phyloP scores from a whole-genome alignment of 2,329 filamentous ascomycete genomes.

The Emergomyces pasteurianus region DNA sequence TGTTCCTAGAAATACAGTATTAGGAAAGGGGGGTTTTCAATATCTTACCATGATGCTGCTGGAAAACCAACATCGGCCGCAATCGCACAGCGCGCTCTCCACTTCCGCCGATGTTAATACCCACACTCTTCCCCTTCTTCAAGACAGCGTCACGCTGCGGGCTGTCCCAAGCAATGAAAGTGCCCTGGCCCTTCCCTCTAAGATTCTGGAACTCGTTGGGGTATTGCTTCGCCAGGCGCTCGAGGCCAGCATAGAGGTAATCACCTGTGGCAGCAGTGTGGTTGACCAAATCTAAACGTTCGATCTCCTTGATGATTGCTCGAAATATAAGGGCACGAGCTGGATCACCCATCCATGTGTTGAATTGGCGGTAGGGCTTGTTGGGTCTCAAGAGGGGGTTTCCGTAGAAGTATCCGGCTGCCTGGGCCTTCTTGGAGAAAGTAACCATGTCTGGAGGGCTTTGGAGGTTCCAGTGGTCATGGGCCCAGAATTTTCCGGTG shows the following conservation, averaged over 20 bases:
- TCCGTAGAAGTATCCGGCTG: slow-evolving; percentile 83
- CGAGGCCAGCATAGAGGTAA: slow-evolving; percentile 63
- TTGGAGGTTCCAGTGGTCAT: slow-evolving; percentile 81
- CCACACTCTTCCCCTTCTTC: slow-evolving; percentile 62
- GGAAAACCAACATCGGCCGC: slow-evolving; percentile 83
- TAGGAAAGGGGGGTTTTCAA: neutral
- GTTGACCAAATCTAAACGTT: slow-evolving; percentile 62
- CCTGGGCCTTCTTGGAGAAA: slow-evolving; percentile 91
- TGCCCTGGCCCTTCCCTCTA: slow-evolving; percentile 75
- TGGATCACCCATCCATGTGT: slow-evolving; percentile 95
- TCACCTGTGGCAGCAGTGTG: slow-evolving; percentile 67
- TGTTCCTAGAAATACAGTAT: neutral
- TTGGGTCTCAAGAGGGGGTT: slow-evolving; percentile 71
- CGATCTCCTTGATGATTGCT: slow-evolving; percentile 70
- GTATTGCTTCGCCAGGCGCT: slow-evolving; percentile 55
- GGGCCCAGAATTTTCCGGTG: slow-evolving; percentile 91
- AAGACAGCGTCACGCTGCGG: slow-evolving; percentile 70
- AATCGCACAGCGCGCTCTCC: slow-evolving; percentile 65
- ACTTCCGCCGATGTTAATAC: slow-evolving; percentile 78
- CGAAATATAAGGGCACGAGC: slow-evolving; percentile 75
- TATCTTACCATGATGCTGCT: slow-evolving; percentile 62
- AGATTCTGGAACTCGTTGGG: slow-evolving; percentile 72
- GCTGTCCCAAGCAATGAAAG: slow-evolving; percentile 86
- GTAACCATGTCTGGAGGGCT: slow-evolving; percentile 85
- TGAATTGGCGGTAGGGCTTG: slow-evolving; percentile 92